Evolutionary conservation across 805 yeast genomes (phyloP).

Genomic region (Yamadazyma olivae): DNA sequence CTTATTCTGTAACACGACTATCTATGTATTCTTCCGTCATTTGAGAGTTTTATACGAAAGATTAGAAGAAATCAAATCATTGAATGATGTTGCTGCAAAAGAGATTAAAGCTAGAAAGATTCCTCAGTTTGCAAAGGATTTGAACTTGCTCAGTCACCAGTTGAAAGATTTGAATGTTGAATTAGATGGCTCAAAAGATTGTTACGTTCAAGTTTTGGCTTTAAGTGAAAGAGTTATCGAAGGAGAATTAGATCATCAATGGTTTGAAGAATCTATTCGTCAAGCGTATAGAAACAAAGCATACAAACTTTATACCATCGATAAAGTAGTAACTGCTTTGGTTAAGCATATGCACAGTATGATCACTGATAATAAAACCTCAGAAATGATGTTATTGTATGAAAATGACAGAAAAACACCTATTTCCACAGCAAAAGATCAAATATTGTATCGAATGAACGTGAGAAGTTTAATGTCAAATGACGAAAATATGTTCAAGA

Average conservation of each 20-base stretch:
- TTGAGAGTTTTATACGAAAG: slow-evolving; percentile 79
- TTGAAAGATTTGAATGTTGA: slow-evolving; percentile 77
- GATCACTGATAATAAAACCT: slow-evolving; percentile 72
- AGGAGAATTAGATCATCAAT: slow-evolving; percentile 88
- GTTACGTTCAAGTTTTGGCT: slow-evolving; percentile 74
- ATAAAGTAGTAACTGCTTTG: slow-evolving; percentile 75
- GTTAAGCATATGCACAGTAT: slow-evolving; percentile 83
- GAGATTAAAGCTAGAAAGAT: slow-evolving; percentile 64
- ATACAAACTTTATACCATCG: slow-evolving; percentile 87
- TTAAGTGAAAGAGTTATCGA: slow-evolving; percentile 77
- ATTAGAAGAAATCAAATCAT: slow-evolving; percentile 67
- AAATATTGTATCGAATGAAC: slow-evolving; percentile 85
- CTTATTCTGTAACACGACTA: slow-evolving; percentile 82
- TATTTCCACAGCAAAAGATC: slow-evolving; percentile 75
- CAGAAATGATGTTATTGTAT: slow-evolving; percentile 76
- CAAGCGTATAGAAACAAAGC: slow-evolving; percentile 95
- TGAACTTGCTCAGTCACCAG: slow-evolving; percentile 77
- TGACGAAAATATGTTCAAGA: slow-evolving; percentile 91
- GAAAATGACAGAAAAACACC: slow-evolving; percentile 71
- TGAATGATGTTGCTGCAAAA: slow-evolving; percentile 66
- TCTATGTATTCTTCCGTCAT: slow-evolving; percentile 87
- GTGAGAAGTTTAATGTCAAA: slow-evolving; percentile 73
- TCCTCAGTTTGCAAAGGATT: slow-evolving; percentile 81
- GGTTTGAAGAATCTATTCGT: slow-evolving; percentile 93
- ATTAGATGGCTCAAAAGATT: slow-evolving; percentile 58